Conservation (phyloP, 768 basidiomycete genomes). For the Phlebiopsis flavidoalba region DNA sequence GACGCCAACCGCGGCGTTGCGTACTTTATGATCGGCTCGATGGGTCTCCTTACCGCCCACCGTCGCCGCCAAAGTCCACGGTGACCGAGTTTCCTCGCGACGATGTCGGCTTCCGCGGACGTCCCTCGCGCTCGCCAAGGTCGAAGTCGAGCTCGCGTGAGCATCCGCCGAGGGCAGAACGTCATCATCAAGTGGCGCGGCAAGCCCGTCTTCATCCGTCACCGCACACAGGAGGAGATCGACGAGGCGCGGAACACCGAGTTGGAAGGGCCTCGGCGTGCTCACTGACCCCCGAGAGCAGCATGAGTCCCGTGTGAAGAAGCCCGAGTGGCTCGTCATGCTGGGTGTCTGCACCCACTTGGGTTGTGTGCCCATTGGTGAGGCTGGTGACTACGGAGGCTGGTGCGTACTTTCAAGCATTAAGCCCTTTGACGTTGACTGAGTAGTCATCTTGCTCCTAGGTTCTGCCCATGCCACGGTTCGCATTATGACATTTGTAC, state of each 20-base stretch:
- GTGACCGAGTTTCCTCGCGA: conserved; percentile 91
- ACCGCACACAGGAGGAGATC: conserved; percentile 88
- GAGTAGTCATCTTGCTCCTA: conserved; percentile 17
- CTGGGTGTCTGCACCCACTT: conserved; percentile 94
- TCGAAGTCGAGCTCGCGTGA: conserved; percentile 65
- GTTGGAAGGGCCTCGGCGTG: conserved; percentile 82
- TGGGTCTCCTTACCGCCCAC: conserved; percentile 94
- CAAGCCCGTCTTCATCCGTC: conserved; percentile 99
- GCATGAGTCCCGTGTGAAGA: conserved; percentile 85
- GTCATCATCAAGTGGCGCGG: conserved; percentile 99
- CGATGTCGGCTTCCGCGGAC: conserved; percentile 96
- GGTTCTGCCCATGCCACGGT: conserved; percentile 98
- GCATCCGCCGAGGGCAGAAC: conserved; percentile 96
- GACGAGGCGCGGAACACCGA: conserved; percentile 83
- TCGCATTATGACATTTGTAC: conserved; percentile 96
- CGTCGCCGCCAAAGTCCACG: conserved; percentile 87
- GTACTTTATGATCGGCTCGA: conserved; percentile 87
- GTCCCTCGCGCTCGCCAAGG: conserved; percentile 70
- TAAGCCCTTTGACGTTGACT: neutral
- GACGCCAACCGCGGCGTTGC: conserved; percentile 70
- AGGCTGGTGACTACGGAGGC: conserved; percentile 95
- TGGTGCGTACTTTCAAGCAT: conserved; percentile 54
- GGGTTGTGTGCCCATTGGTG: conserved; percentile 98
- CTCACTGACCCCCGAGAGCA: conserved; percentile 93
- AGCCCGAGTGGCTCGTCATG: conserved; percentile 96